A percentile compares a stretch with the other conserved stretches of the same genome.
These are phyloP conservation scores for Alternaria sp. DNA, from an alignment of 2,329 filamentous ascomycete genomes.

Conservation along the genomic window DNA sequence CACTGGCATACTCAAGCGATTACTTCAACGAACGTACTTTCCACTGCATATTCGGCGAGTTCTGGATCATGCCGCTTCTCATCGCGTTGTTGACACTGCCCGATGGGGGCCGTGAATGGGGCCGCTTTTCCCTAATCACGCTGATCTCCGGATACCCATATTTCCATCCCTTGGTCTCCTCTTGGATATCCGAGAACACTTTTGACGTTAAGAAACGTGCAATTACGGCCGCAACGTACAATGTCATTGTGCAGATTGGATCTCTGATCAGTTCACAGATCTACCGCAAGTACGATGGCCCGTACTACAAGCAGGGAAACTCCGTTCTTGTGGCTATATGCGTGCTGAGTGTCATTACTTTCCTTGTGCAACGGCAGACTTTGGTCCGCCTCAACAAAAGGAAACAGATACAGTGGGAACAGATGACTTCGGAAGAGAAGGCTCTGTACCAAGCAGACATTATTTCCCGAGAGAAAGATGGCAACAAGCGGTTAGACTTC, in stretches of 20 bases:
- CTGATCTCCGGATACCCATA: conserved; percentile 51
- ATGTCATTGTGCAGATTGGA: conserved; percentile 54
- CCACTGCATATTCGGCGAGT: conserved; percentile 51
- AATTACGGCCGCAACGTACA: conserved; percentile 69
- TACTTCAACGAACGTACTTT: conserved; percentile 61
- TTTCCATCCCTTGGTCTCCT: conserved; percentile 65
- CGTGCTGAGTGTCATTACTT: conserved; percentile 55
- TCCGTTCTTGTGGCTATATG: conserved; percentile 58
- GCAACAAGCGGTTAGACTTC: conserved; percentile 51
- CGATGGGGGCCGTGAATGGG: conserved; percentile 45
- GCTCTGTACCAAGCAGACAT: conserved; percentile 55
- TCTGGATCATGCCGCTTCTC: conserved; percentile 52
- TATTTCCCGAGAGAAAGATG: conserved; percentile 35
- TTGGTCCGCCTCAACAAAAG: conserved; percentile 29
- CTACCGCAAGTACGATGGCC: conserved; percentile 61
- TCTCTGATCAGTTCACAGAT: conserved; percentile 52
- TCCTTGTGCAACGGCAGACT: conserved; percentile 58
- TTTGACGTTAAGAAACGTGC: conserved; percentile 67
- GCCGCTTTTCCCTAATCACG: conserved; percentile 47
- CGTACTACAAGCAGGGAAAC: conserved; percentile 62
- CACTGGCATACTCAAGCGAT: conserved; percentile 51
- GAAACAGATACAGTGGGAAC: conserved; percentile 56
- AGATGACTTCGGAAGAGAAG: conserved; percentile 57
- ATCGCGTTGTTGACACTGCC: conserved; percentile 47
- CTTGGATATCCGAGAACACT: conserved; percentile 67